Percentiles rank a stretch among this genome's conserved stretches.
phyloP scores from a whole-genome alignment of 31 red algal species.

The Bonnemaisonia californica region DNA sequence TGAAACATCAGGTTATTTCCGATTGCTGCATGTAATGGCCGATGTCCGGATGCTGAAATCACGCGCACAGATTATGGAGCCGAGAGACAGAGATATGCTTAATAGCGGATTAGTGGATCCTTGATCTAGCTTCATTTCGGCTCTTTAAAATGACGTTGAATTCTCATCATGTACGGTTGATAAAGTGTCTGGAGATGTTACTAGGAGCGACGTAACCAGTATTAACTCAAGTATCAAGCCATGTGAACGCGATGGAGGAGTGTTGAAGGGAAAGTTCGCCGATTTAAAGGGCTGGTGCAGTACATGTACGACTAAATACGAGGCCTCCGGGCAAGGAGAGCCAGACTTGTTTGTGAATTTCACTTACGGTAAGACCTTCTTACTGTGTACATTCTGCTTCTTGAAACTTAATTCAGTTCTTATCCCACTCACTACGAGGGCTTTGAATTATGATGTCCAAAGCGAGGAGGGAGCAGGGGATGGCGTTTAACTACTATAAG shows the following conservation, averaged over 20 bases:
- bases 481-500: not conserved
- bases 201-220: not conserved
- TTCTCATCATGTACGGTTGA: not conserved
- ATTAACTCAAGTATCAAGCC: not conserved
- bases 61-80: constrained; percentile 1
- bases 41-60: not conserved
- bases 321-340: constrained; percentile 15
- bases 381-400: constrained; percentile 1
- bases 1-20: not conserved
- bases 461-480: constrained; percentile 15
- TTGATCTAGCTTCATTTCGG: not conserved
- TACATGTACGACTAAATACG: not conserved
- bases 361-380: not conserved
- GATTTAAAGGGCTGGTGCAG: not conserved
- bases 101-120: not conserved
- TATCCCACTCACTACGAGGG: not conserved
- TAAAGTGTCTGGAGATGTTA: not conserved
- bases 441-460: not conserved
- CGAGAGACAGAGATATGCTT: not conserved
- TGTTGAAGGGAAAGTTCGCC: constrained; percentile 17
- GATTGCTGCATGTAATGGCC: not conserved
- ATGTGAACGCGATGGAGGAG: not conserved
- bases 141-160: not conserved
- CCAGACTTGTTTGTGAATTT: constrained; percentile 9
- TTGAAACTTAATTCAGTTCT: not conserved